Base-by-base conservation (phyloP, 176 grass and related monocot genomes). In the Lolium multiflorum region DNA sequence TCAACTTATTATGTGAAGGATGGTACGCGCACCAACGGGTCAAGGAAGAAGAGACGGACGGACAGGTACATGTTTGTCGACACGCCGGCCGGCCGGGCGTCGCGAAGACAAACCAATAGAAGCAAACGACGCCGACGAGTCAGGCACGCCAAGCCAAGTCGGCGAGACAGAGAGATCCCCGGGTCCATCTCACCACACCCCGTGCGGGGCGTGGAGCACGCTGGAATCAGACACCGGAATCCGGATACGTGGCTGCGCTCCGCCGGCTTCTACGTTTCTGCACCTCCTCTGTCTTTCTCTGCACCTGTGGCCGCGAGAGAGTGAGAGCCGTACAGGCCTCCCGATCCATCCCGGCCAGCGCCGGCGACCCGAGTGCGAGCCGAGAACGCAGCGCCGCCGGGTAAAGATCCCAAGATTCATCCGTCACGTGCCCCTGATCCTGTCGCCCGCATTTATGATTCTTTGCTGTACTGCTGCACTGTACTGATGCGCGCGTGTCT, bases 401-500 rank as follows among this genome's bases (percentile, higher is more conserved):
- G 74, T 76, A 76, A 74, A 76, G 74, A 76, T 37, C 73, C 10
- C 28, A 31, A 31, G 28, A 31, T 31, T 31, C 28, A 31, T 31
- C 28, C 28, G 28, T 31, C 28, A 41, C 66, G 35, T 66, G 47
- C 7, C 51, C 26, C 24, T 22, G n/a, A 51, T 74, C 70, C 76
- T 73, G 8, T 50, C 21, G 24, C 46, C 35, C 0, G 26, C 82
- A 80, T 85, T 79, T 76, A 24, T 37, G 47, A 14, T 57, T 55
- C 57, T 1, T 31, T 21, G 81, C 17, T 22, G 61, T 28, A 28
- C 81, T 85, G 1, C 0, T 85, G 14, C 2, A 56, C 41, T 54
- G 61, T 28, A 39, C 81, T 85, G 17, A 75, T 8, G 87, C 82
- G 37, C 82, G 80, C 76, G 57, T 77, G 72, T 48, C 61, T 56